Base-by-base conservation (phyloP, 1,284 basidiomycete genomes). In the Leccinum pallidistipes region DNA sequence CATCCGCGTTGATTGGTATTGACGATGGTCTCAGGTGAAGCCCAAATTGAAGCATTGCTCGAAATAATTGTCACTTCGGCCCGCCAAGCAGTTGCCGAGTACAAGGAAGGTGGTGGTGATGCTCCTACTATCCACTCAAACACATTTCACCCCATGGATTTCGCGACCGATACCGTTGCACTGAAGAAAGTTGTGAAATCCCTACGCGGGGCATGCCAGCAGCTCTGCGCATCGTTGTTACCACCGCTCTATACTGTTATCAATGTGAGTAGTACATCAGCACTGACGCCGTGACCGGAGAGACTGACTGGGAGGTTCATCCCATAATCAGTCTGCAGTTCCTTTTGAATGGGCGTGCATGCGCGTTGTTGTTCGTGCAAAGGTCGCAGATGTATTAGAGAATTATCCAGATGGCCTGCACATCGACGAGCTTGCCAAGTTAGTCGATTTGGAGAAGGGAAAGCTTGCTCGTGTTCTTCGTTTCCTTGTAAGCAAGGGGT, bases 381-480 rank as follows among this genome's bases (percentile, higher is more conserved):
- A 63, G 27, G 54, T 74, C 16, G 70, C 74, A 11, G 74, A 74
- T 58, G 47, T 36, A 3, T 56, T 76, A 0, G 62, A 63, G 31
- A 56, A 57, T 2, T 55, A 67, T 32, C 74, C 65, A 5, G 55
- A 70, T 18, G 74, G 73, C 21, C 61, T 76, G 18, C 65, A 68
- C 32, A 62, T 74, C 3, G 58, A 65, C 14, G 64, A 67, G 52
- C 65, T 74, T 14, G 56, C 73, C 38, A 57, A 56, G 38, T 53
- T 64, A 36, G 66, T 71, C 24, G 57, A 57, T 5, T 40, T 75
- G 31, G 74, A 75, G 45, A 63, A 59, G 31, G 67, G 62, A 1
- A 75, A 74, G 45, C 67, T 74, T 16, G 54, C 65, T 53, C 72
- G 77, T 6, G 56, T 75, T 14, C 68, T 77, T 47, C 76, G 76